Evolutionary conservation across 768 basidiomycete species (phyloP), one percentile per base, ranked within the genome.

Genomic region (Tulasnella sp.): DNA sequence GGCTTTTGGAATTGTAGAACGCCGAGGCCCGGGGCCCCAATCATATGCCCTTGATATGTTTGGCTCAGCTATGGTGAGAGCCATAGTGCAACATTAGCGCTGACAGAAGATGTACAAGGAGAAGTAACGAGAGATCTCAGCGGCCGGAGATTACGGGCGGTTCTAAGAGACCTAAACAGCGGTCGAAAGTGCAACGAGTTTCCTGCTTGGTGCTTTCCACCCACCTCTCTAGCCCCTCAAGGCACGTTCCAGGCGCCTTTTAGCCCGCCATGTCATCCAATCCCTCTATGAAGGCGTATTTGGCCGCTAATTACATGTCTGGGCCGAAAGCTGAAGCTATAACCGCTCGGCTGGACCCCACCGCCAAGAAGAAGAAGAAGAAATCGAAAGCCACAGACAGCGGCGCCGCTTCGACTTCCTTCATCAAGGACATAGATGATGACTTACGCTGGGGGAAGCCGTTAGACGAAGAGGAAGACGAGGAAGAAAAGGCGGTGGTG

Each of bases 261-360:
- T 44, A 12, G 17, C 17, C 42, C 42, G n/a, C 14, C 17, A 44
- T 44, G 42, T 44, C 42, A 8, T 44, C 42, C 14, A 17, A 12
- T 16, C 16, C 69, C 9, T 74, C 75, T 4, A 85, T 95, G 82
- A 89, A 94, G 79, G 84, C 91, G 29, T 95, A 95, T 79, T 85
- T 95, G 19, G 93, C 93, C 0, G 86, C 89, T 75, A 93, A 92
- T 75, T 98, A 98, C 82, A 96, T 98, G 95, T 89, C 94, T 5
- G 96, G 96, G 0, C 88, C 93, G 0, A 98, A 98, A 77, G 94
- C 95, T 1, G 96, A 98, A 76, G 95, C 94, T 6, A 98, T 98
- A 75, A 84, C 98, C 8, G 83, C 94, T 3, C 87, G 87, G 62
- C 79, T 85, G 0, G 12, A 62, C 19, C 36, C 62, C 1, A 81